A percentile compares a stretch with the other conserved stretches of the same genome.
Evolutionary conservation across 2,329 filamentous ascomycete species (phyloP).

Genomic region (Waltergamsia citrina): DNA sequence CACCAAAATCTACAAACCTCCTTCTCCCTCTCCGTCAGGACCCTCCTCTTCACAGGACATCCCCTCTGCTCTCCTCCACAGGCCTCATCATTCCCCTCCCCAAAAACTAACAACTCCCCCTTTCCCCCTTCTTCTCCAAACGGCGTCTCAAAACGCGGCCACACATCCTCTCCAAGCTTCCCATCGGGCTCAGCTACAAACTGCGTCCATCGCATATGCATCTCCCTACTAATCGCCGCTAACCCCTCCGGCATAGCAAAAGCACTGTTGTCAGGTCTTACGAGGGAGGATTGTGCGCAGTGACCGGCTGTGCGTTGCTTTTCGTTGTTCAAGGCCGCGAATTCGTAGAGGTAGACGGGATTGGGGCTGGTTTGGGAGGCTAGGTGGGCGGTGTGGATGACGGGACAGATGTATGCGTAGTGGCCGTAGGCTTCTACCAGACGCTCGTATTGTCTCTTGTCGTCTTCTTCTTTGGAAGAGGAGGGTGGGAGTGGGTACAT

Average conservation of each 20-base stretch:
- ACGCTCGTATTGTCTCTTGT: constrained; percentile 12
- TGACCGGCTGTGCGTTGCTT: constrained; percentile 22
- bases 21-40: constrained; percentile 31
- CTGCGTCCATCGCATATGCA: constrained; percentile 31
- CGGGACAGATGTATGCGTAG: constrained; percentile 56
- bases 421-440: constrained; percentile 53
- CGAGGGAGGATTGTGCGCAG: constrained; percentile 36
- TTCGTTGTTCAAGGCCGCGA: constrained; percentile 32
- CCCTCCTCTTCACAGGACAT: constrained; percentile 29
- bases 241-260: constrained; percentile 16
- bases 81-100: constrained; percentile 47
- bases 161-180: constrained; percentile 15
- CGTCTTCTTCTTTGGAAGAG: constrained; percentile 22
- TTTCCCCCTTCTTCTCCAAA: constrained; percentile 17
- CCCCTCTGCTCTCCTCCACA: constrained; percentile 28
- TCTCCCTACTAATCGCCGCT: too few relatives aligned
- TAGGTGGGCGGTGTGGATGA: constrained; percentile 47
- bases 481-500: constrained; percentile 53
- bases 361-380: constrained; percentile 12
- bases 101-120: constrained; percentile 43
- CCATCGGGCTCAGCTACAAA: constrained; percentile 26
- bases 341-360: constrained; percentile 49
- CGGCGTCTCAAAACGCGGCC: constrained; percentile 33
- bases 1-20: constrained; percentile 53
- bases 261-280: too few relatives aligned